Evolutionary conservation across 1,284 basidiomycete species (phyloP).

Genomic region (Schizophyllum commune): DNA sequence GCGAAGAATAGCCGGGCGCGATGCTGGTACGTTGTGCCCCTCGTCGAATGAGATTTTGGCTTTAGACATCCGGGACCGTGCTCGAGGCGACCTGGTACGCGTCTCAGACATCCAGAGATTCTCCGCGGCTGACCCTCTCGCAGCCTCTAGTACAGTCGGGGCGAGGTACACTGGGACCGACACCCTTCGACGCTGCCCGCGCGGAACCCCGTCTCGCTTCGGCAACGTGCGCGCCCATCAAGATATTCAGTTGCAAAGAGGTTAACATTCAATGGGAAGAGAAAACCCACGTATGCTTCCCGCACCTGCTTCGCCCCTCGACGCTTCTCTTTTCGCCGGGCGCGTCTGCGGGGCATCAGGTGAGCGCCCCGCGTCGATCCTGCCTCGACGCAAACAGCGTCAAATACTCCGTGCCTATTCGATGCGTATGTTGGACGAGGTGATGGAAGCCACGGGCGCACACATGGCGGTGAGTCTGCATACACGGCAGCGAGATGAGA

Average conservation of each 20-base stretch:
- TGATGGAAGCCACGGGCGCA: not conserved
- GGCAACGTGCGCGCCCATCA: not conserved
- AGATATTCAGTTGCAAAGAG: no score
- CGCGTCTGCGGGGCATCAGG: not conserved
- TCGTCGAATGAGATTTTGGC: not conserved
- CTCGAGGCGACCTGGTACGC: not conserved
- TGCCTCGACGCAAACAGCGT: not conserved
- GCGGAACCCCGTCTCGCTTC: not conserved
- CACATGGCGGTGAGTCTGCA: not conserved
- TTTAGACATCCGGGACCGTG: no score
- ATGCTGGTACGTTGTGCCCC: not conserved
- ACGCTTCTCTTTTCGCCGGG: not conserved
- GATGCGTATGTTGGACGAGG: not conserved
- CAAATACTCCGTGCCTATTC: not conserved
- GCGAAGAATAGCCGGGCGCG: not conserved
- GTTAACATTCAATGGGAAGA: not conserved
- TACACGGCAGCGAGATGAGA: not conserved
- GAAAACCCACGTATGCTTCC: not conserved
- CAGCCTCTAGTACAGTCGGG: not conserved
- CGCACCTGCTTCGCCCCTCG: not conserved
- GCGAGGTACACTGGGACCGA: not conserved
- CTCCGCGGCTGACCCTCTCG: not conserved
- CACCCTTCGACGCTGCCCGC: not conserved
- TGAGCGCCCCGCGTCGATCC: not conserved
- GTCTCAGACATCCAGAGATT: not conserved